Evolutionary conservation across 164 flowering plant species (phyloP).

Genomic region (Chimonanthus praecox): DNA sequence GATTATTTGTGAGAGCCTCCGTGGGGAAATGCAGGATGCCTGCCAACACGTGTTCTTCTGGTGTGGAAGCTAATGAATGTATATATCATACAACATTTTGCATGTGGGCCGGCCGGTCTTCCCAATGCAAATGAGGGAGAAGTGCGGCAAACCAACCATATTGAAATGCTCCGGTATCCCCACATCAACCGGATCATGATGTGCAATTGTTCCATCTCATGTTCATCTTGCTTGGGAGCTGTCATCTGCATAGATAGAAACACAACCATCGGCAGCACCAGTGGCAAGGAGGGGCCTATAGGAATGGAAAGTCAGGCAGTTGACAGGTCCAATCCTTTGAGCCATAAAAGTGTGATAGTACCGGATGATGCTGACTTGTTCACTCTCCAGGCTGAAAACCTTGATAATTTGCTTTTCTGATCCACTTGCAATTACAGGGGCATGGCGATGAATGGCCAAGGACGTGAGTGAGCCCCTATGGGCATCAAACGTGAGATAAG

Average conservation of each 20-base stretch:
- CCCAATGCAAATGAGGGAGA: slow-evolving; percentile 9
- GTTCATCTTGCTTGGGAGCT: slow-evolving; percentile 46
- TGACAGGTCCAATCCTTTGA: slow-evolving; percentile 91
- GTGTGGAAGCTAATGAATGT: slow-evolving; percentile 67
- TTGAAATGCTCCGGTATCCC: too few species aligned
- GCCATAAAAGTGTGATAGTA: slow-evolving; percentile 77
- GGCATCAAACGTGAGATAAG: slow-evolving; percentile 77
- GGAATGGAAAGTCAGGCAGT: slow-evolving; percentile 91
- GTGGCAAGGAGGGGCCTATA: slow-evolving; percentile 81
- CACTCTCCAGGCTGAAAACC: slow-evolving; percentile 72
- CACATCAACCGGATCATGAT: slow-evolving; percentile 4
- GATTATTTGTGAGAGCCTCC: slow-evolving; percentile 33
- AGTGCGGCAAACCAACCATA: slow-evolving; percentile 5
- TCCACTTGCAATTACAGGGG: slow-evolving; percentile 92
- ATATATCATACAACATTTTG: slow-evolving; percentile 28
- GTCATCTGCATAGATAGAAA: slow-evolving; percentile 80
- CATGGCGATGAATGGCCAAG: slow-evolving; percentile 87
- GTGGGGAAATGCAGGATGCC: slow-evolving; percentile 15
- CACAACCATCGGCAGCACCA: slow-evolving; percentile 76
- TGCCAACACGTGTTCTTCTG: slow-evolving; percentile 20
- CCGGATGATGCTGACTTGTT: slow-evolving; percentile 59
- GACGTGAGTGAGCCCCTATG: slow-evolving; percentile 90
- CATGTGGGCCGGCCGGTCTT: slow-evolving; percentile 12
- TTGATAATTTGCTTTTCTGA: slow-evolving; percentile 85
- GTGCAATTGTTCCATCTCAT: background rate